Conservation (phyloP, 257 asterid species). For the Forsythia suspensa region DNA sequence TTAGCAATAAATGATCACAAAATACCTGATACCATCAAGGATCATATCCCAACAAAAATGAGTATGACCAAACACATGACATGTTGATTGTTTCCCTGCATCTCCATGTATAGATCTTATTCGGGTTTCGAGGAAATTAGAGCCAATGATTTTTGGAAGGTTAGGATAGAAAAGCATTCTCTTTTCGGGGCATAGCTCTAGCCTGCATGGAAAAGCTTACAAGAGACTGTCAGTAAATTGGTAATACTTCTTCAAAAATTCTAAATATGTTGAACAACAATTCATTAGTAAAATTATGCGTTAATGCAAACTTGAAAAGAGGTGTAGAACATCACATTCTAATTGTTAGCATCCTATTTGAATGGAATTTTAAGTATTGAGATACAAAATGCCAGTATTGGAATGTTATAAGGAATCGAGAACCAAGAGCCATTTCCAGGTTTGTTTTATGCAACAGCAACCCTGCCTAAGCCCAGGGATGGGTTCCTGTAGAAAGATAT, state of each 20-base stretch:
- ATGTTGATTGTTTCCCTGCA: constrained; percentile 47
- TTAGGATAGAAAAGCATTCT: constrained; percentile 95
- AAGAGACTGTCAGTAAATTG: constrained; percentile 11
- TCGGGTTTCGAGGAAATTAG: constrained; percentile 72
- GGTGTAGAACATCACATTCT: background rate
- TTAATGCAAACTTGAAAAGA: background rate
- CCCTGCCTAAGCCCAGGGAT: background rate
- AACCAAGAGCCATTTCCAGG: background rate
- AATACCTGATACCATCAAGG: constrained; percentile 77
- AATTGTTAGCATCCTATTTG: background rate
- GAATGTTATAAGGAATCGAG: background rate
- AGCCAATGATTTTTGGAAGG: constrained; percentile 83
- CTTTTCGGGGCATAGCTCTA: constrained; percentile 91
- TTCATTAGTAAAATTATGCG: background rate
- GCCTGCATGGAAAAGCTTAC: constrained; percentile 48
- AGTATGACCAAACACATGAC: constrained; percentile 92
- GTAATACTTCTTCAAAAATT: background rate
- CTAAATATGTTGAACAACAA: background rate
- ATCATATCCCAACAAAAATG: constrained; percentile 88
- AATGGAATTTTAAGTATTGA: background rate
- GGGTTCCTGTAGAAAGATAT: background rate
- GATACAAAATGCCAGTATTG: background rate
- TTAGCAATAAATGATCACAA: constrained; percentile 4
- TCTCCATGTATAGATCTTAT: constrained; percentile 67
- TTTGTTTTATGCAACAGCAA: background rate